Base-by-base conservation (phyloP, 2,329 filamentous ascomycete genomes). In the Colletotrichum viniferum region DNA sequence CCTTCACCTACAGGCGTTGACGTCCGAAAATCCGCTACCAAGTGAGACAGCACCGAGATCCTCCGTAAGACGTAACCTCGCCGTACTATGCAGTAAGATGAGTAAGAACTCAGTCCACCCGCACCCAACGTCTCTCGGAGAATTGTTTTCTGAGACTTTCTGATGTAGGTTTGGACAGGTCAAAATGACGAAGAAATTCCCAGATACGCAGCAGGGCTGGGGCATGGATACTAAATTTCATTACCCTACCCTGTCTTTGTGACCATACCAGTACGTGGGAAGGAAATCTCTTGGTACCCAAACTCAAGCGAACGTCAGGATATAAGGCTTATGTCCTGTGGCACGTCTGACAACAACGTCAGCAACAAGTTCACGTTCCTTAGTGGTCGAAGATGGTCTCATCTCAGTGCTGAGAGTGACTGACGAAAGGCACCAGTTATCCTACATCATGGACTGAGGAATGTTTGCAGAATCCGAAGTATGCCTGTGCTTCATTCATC, bases 401-500 rank as follows among this genome's bases (percentile, higher is more conserved):
- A 52, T 52, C 9, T 13, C 16, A 21, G 43, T 21, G n/a, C n/a
- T 13, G n/a, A 6, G 12, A 52, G 10, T 21, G 43, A 52, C 43
- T 21, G 43, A 52, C 4, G 10, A 21, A 21, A 52, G 43, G 43
- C 5, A 21, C n/a, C 12, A 21, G 13, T 21, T 21, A 52, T 52
- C 43, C n/a, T 52, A 21, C 10, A 52, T 10, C 10, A 52, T 52
- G 10, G 43, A 52, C n/a, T 6, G 43, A 52, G 12, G 12, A 21
- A 21, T 52, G n/a, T 52, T 52, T 52, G n/a, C n/a, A 21, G 43
- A 52, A 52, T 52, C 18, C 32, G 55, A 34, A 7, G 21, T 32
- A 63, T 67, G 63, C 56, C 56, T 68, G 32, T 68, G 58, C 69
- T 60, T 73, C 69, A 73, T 73, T 73, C 56, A 73, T 69, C 73